Percentiles rank a stretch among this genome's conserved stretches.
phyloP scores from a whole-genome alignment of 352 stramenopile species.

The Phytophthora podocarpi region DNA sequence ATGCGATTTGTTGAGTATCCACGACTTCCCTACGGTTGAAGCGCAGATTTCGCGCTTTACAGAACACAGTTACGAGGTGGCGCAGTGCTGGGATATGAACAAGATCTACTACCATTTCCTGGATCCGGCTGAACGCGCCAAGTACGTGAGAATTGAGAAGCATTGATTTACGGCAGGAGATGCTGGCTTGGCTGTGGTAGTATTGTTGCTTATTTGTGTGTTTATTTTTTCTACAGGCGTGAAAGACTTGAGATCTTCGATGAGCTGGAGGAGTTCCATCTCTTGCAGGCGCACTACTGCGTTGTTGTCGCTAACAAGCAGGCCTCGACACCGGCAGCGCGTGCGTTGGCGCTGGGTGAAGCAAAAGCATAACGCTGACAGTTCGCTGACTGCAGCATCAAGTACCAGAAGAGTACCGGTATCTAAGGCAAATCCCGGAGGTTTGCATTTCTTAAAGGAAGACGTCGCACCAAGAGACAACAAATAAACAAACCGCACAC shows the following conservation, averaged over 20 bases:
- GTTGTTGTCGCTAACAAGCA: slow-evolving; percentile 80
- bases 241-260: slow-evolving; percentile 93
- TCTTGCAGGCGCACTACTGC: slow-evolving; percentile 92
- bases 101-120: slow-evolving; percentile 92
- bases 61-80: slow-evolving; percentile 64
- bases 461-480: not conserved
- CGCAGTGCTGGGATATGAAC: slow-evolving; percentile 92
- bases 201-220: not conserved
- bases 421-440: not conserved
- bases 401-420: not conserved
- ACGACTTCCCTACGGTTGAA: slow-evolving; percentile 74
- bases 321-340: slow-evolving; percentile 31
- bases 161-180: not conserved
- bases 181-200: slow-evolving; percentile 8
- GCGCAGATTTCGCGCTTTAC: slow-evolving; percentile 81
- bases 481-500: slow-evolving; percentile 27
- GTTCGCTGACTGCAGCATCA: not conserved
- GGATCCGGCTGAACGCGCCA: slow-evolving; percentile 57
- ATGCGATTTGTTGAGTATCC: slow-evolving; percentile 88
- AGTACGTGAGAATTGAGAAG: slow-evolving; percentile 44
- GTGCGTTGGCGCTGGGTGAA: slow-evolving; percentile 36
- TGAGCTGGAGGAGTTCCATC: slow-evolving; percentile 92
- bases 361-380: slow-evolving; percentile 17
- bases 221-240: slow-evolving; percentile 46
- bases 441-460: not conserved